Percentiles rank a stretch among this genome's conserved stretches.
Conservation (phyloP, 2,329 filamentous ascomycete genomes). For the Penicillium sp. region DNA sequence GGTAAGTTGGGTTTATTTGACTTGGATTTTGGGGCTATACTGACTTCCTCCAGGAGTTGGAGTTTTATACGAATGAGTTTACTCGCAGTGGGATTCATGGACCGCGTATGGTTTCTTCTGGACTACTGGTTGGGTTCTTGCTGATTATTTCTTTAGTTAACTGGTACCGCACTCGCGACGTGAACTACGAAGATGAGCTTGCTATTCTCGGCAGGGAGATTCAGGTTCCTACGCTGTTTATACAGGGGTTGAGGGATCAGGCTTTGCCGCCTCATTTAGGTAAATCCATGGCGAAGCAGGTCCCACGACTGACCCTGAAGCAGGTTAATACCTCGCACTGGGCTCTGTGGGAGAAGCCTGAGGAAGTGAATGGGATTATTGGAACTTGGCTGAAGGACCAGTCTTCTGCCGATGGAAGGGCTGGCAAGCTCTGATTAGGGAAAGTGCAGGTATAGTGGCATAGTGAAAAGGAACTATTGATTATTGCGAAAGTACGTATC, state of each 20-base stretch:
- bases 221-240: constrained; percentile 67
- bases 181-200: constrained; percentile 75
- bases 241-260: constrained; percentile 67
- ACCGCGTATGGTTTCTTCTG: constrained; percentile 50
- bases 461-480: neutral
- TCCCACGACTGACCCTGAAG: constrained; percentile 62
- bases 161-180: constrained; percentile 75
- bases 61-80: constrained; percentile 74
- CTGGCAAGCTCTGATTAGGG: constrained; percentile 39
- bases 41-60: constrained; percentile 54
- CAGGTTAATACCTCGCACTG: constrained; percentile 75
- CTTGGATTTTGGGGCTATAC: neutral
- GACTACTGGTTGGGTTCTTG: neutral
- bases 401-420: constrained; percentile 45
- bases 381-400: constrained; percentile 63
- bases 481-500: neutral
- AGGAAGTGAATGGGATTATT: constrained; percentile 67
- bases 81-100: constrained; percentile 70
- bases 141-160: constrained; percentile 52
- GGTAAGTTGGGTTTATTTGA: constrained; percentile 32
- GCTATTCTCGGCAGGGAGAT: constrained; percentile 43
- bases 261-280: constrained; percentile 73
- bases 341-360: constrained; percentile 72
- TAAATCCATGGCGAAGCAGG: constrained; percentile 64
- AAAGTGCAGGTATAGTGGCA: neutral